Percentiles rank a stretch among this genome's conserved stretches.
Conservation (phyloP, 2,329 filamentous ascomycete species). For the Colletotrichum paranaense region DNA sequence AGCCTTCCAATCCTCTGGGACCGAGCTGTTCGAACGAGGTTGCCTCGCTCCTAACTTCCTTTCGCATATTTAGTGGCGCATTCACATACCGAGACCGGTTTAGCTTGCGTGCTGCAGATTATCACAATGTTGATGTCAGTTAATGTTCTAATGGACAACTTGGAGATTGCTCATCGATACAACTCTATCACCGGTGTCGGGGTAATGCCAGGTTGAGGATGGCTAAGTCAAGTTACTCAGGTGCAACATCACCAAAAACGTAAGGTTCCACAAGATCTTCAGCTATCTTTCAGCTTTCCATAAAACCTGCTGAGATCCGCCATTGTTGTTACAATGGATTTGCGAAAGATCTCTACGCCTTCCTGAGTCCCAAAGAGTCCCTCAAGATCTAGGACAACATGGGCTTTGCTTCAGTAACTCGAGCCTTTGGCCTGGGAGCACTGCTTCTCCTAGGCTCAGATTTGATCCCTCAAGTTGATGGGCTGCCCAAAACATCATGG, state of each 20-base stretch:
- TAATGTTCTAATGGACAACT: neutral
- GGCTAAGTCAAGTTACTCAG: neutral
- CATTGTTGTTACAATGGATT: accelerated
- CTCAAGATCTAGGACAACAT: neutral
- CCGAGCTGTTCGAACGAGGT: neutral
- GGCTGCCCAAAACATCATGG: constrained; percentile 22
- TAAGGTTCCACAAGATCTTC: neutral
- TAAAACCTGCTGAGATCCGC: neutral
- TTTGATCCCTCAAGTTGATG: constrained; percentile 1
- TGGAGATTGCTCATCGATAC: neutral
- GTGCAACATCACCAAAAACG: neutral
- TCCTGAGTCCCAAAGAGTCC: neutral
- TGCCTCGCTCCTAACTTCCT: neutral
- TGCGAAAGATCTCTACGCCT: neutral
- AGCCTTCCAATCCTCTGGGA: neutral
- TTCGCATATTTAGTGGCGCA: neutral
- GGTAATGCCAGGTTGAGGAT: neutral
- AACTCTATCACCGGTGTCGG: constrained; percentile 16
- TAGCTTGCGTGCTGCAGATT: neutral
- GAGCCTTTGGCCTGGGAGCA: constrained; percentile 13
- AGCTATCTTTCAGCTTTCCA: neutral
- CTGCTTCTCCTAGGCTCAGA: constrained; percentile 15
- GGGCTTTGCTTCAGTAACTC: constrained; percentile 7
- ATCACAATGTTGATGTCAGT: neutral
- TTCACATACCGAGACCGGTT: neutral